A percentile compares a stretch with the other conserved stretches of the same genome.
phyloP scores from a whole-genome alignment of 345 rosid genomes.

The Combretum micranthum region DNA sequence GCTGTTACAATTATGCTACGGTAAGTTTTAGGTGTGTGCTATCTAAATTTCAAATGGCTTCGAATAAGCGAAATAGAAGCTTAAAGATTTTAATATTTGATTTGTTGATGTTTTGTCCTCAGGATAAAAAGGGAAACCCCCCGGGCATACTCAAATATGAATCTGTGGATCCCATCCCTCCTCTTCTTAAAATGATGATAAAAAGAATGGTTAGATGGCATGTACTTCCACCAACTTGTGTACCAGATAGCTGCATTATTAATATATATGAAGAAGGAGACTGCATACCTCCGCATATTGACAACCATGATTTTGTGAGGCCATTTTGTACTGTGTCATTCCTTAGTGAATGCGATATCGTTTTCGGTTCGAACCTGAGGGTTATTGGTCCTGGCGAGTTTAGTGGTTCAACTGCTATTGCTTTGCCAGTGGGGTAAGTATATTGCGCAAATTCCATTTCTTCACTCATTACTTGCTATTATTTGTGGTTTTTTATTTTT shows the following conservation, averaged over 20 bases:
- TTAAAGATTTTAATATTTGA: background rate
- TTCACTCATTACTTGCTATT: background rate
- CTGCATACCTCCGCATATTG: slow-evolving; percentile 96
- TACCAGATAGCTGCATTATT: slow-evolving; percentile 93
- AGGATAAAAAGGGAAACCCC: slow-evolving; percentile 81
- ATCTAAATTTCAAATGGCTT: too few relatives aligned
- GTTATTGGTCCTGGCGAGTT: slow-evolving; percentile 64
- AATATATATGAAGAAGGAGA: slow-evolving; percentile 92
- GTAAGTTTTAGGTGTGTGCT: slow-evolving; percentile 28
- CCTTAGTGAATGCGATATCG: slow-evolving; percentile 69
- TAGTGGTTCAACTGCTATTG: slow-evolving; percentile 47
- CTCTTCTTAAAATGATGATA: slow-evolving; percentile 74
- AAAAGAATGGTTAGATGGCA: slow-evolving; percentile 83
- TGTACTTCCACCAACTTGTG: slow-evolving; percentile 75
- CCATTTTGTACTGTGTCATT: slow-evolving; percentile 93
- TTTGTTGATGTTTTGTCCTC: slow-evolving; percentile 11
- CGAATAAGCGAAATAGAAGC: background rate
- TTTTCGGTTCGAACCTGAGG: slow-evolving; percentile 67
- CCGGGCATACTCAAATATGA: slow-evolving; percentile 69
- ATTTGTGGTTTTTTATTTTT: background rate
- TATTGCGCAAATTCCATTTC: slow-evolving; percentile 1
- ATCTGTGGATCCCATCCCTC: slow-evolving; percentile 72
- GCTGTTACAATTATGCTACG: slow-evolving; percentile 79
- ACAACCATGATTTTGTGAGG: slow-evolving; percentile 74
- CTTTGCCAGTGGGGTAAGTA: slow-evolving; percentile 85